Percentiles rank a stretch among this genome's conserved stretches.
Evolutionary conservation across 305 asterid genomes (phyloP).

Genomic region (Euphrasia arctica): DNA sequence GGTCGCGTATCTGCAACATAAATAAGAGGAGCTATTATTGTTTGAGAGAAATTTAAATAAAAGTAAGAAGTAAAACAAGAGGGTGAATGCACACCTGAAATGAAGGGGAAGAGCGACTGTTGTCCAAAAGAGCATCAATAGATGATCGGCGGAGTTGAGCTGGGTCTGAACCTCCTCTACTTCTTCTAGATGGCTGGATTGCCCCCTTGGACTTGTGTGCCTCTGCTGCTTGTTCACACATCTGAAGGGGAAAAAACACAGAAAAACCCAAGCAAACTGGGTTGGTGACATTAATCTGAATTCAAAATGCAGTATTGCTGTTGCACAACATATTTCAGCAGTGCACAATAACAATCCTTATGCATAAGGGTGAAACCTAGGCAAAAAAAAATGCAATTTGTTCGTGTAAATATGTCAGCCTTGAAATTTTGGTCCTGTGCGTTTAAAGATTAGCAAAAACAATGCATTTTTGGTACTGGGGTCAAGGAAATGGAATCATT

Average conservation of each 20-base stretch:
- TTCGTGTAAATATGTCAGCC: too few relatives aligned
- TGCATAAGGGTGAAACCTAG: not conserved
- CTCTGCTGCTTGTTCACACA: slow-evolving; percentile 98
- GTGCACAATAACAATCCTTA: slow-evolving; percentile 2
- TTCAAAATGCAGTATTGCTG: not conserved
- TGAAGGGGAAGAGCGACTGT: slow-evolving; percentile 40
- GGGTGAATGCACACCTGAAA: slow-evolving; percentile 52
- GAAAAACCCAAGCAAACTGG: slow-evolving; percentile 19
- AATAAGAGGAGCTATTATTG: not conserved
- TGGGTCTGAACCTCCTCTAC: slow-evolving; percentile 58
- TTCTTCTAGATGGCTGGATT: slow-evolving; percentile 70
- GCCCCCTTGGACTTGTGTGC: slow-evolving; percentile 96
- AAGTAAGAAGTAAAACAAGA: not conserved
- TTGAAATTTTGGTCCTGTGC: not conserved
- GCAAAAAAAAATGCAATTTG: too few relatives aligned
- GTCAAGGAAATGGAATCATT: not conserved
- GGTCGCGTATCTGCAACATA: slow-evolving; percentile 63
- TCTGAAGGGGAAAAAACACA: slow-evolving; percentile 33
- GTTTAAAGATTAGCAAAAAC: not conserved
- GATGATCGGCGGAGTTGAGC: slow-evolving; percentile 76
- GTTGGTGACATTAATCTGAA: slow-evolving; percentile 11
- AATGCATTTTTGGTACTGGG: not conserved
- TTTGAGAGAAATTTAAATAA: slow-evolving; percentile 3
- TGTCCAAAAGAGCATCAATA: slow-evolving; percentile 82
- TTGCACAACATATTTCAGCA: slow-evolving; percentile 8